Conservation (phyloP, 768 basidiomycete genomes). For the Russula olivacea region DNA sequence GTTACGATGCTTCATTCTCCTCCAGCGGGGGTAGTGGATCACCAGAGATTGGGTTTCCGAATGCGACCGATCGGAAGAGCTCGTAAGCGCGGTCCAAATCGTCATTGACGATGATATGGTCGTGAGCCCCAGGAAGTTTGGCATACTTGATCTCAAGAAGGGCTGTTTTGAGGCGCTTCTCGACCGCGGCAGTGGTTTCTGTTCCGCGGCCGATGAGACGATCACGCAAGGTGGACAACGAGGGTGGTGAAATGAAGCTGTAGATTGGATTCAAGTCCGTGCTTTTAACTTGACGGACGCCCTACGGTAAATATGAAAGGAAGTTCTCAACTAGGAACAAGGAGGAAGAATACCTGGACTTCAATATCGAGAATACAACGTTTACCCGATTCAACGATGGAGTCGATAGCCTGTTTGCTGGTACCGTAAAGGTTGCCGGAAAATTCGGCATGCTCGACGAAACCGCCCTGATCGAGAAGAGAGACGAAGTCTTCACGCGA, state of each 20-base stretch:
- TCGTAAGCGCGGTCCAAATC: slow-evolving; percentile 77
- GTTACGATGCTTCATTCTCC: slow-evolving; percentile 37
- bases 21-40: slow-evolving; percentile 66
- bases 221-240: slow-evolving; percentile 56
- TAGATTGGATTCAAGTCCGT: slow-evolving; percentile 80
- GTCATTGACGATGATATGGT: slow-evolving; percentile 87
- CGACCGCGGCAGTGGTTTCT: slow-evolving; percentile 65
- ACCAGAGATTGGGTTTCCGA: slow-evolving; percentile 55
- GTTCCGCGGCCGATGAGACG: slow-evolving; percentile 80
- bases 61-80: slow-evolving; percentile 68
- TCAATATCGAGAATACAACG: slow-evolving; percentile 96
- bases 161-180: slow-evolving; percentile 72
- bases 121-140: slow-evolving; percentile 63
- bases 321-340: background rate
- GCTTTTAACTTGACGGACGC: slow-evolving; percentile 85
- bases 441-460: slow-evolving; percentile 94
- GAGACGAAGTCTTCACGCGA: slow-evolving; percentile 60
- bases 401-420: slow-evolving; percentile 66
- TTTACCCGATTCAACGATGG: slow-evolving; percentile 59
- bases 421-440: slow-evolving; percentile 93
- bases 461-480: slow-evolving; percentile 64
- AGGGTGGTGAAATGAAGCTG: slow-evolving; percentile 89
- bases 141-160: slow-evolving; percentile 81
- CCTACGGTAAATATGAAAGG: slow-evolving; percentile 42
- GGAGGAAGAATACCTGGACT: slow-evolving; percentile 61